Evolutionary conservation across 352 stramenopile genomes (phyloP).

Genomic region (Thraustochytrium striatum): DNA sequence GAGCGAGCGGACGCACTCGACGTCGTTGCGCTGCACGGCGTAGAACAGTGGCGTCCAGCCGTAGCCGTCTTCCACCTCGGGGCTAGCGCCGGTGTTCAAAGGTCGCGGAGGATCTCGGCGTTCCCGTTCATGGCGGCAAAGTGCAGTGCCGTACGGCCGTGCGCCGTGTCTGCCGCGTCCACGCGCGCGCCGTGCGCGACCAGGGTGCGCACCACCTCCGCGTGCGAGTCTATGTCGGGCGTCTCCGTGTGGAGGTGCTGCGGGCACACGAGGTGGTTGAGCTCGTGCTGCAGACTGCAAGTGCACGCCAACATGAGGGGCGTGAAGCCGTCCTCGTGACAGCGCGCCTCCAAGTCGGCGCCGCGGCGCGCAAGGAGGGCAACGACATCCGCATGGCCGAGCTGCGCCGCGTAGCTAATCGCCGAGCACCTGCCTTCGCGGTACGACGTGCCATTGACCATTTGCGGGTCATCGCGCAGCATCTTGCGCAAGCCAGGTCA

Average conservation of each 20-base stretch:
- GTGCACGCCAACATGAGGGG: slow-evolving; percentile 9
- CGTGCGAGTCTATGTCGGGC: background rate
- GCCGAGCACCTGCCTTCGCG: background rate
- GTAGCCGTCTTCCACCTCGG: background rate
- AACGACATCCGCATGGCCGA: slow-evolving; percentile 10
- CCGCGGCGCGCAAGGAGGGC: background rate
- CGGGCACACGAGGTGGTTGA: slow-evolving; percentile 26
- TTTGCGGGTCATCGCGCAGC: background rate
- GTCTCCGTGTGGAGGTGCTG: background rate
- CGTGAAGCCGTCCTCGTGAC: slow-evolving; percentile 5
- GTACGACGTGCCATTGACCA: slow-evolving; percentile 28
- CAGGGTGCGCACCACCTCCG: background rate
- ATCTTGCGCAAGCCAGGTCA: background rate
- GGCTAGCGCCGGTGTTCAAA: background rate
- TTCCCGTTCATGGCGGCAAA: slow-evolving; percentile 35
- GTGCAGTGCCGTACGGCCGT: background rate
- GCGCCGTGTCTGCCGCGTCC: background rate
- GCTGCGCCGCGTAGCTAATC: slow-evolving; percentile 9
- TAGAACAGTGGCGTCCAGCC: slow-evolving; percentile 36
- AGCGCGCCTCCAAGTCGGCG: background rate
- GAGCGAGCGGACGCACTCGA: background rate
- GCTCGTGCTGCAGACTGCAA: slow-evolving; percentile 35
- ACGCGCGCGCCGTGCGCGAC: background rate
- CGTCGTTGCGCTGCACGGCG: slow-evolving; percentile 7
- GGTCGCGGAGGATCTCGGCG: background rate